Percentiles rank a stretch among this genome's conserved stretches.
These are phyloP conservation scores for Curvularia hawaiiensis DNA, from an alignment of 2,329 filamentous ascomycete genomes.

Conservation along the genomic window DNA sequence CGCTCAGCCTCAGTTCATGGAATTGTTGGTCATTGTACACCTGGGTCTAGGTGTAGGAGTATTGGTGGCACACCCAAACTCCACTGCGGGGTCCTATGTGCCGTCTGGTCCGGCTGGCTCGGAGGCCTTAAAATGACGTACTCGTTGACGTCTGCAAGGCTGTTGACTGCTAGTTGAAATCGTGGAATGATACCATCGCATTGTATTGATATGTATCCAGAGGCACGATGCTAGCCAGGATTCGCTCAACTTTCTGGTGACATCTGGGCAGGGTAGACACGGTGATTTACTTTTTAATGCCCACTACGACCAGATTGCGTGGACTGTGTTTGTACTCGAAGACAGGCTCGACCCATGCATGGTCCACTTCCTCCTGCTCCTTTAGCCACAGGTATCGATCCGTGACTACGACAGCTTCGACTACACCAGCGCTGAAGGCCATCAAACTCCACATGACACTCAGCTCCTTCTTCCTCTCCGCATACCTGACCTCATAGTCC, in stretches of 20 bases:
- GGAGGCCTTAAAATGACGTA: conserved; percentile 6
- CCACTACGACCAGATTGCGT: conserved; percentile 90
- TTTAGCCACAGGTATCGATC: conserved; percentile 88
- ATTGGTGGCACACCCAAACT: not conserved
- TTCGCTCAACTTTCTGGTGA: not conserved
- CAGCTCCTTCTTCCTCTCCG: conserved; percentile 75
- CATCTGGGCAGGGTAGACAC: not conserved
- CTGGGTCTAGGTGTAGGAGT: not conserved
- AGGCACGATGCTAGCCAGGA: not conserved
- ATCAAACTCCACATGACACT: conserved; percentile 92
- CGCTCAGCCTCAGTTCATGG: conserved; percentile 5
- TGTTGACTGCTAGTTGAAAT: not conserved
- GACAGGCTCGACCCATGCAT: conserved; percentile 90
- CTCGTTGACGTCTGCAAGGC: not conserved
- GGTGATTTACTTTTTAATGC: conserved; percentile 67
- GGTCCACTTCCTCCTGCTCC: conserved; percentile 73
- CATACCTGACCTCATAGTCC: conserved; percentile 69
- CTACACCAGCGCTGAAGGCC: conserved; percentile 89
- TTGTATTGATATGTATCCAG: not conserved
- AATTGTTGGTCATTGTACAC: not conserved
- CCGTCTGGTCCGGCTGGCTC: conserved; percentile 6
- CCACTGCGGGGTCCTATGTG: conserved; percentile 3
- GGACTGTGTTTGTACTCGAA: conserved; percentile 89
- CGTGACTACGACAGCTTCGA: conserved; percentile 87
- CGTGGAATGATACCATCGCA: not conserved